A percentile compares a stretch with the other conserved stretches of the same genome.
These are phyloP conservation scores for Stagonosporopsis chrysanthemi DNA, from an alignment of 2,329 filamentous ascomycete species.

Conservation along the genomic window DNA sequence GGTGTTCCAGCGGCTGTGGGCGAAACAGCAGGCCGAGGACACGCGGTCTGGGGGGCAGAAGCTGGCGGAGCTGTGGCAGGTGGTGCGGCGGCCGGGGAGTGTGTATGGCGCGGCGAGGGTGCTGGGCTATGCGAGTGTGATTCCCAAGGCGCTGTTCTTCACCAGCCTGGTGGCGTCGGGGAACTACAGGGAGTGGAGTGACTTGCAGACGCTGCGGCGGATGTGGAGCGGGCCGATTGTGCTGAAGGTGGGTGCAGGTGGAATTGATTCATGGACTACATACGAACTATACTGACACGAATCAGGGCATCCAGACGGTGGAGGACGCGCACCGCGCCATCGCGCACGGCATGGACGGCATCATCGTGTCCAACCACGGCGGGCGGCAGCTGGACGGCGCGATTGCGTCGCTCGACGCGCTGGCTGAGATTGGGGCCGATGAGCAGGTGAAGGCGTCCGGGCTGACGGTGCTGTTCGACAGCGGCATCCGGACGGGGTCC, in stretches of 20 bases:
- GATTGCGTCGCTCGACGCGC: constrained; percentile 44
- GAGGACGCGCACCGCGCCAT: constrained; percentile 48
- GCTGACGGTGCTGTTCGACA: constrained; percentile 48
- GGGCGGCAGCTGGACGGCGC: constrained; percentile 49
- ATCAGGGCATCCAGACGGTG: constrained; percentile 46
- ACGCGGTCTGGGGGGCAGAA: constrained; percentile 42
- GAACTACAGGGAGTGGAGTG: constrained; percentile 45
- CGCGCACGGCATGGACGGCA: constrained; percentile 47
- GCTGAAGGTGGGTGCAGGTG: constrained; percentile 35
- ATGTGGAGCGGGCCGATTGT: constrained; percentile 51
- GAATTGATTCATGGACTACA: too few species aligned
- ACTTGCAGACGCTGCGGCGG: constrained; percentile 42
- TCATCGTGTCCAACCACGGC: constrained; percentile 50
- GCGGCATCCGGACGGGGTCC: constrained; percentile 46
- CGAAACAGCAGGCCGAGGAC: constrained; percentile 43
- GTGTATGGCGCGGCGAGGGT: constrained; percentile 43
- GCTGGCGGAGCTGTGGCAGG: constrained; percentile 47
- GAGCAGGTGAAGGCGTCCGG: constrained; percentile 40
- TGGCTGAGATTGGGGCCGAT: constrained; percentile 47
- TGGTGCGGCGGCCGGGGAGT: constrained; percentile 48
- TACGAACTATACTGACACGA: not conserved
- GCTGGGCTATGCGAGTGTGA: constrained; percentile 40
- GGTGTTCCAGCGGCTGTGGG: constrained; percentile 46
- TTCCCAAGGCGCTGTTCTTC: constrained; percentile 50
- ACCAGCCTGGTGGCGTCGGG: constrained; percentile 46